Conservation (phyloP, 75 land plant genomes). For the Isoetes taiwanensis region DNA sequence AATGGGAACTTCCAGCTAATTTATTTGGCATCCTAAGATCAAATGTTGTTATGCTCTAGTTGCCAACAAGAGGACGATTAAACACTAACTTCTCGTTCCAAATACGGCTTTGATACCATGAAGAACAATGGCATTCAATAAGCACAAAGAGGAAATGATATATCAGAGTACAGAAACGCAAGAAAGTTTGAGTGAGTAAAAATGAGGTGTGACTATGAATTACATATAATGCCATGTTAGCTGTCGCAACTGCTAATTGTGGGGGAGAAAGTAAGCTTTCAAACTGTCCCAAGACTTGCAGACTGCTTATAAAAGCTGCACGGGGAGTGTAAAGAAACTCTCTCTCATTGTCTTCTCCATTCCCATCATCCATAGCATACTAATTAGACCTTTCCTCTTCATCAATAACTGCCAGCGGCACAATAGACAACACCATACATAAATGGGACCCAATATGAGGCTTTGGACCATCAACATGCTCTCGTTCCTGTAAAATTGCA, state of each 20-base stretch:
- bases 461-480: conserved; percentile 65
- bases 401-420: conserved; percentile 67
- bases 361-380: conserved; percentile 7
- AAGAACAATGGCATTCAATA: too few relatives aligned
- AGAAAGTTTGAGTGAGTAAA: too few relatives aligned
- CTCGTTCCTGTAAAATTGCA: conserved; percentile 47
- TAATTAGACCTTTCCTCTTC: conserved; percentile 67
- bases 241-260: conserved; percentile 38
- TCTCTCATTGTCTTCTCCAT: conserved; percentile 41
- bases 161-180: too few relatives aligned
- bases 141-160: too few relatives aligned
- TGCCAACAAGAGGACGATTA: too few relatives aligned
- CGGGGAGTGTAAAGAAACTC: conserved; percentile 34
- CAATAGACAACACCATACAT: conserved; percentile 55
- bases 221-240: conserved; percentile 84
- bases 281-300: conserved; percentile 69
- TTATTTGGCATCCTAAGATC: too few relatives aligned
- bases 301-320: conserved; percentile 52
- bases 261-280: conserved; percentile 66
- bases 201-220: too few relatives aligned
- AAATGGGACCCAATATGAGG: conserved; percentile 71
- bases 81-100: too few relatives aligned
- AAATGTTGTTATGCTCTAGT: too few relatives aligned
- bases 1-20: too few relatives aligned
- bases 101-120: too few relatives aligned